Evolutionary conservation across 129 eudicot genomes (phyloP).

Genomic region (Logfia minima): DNA sequence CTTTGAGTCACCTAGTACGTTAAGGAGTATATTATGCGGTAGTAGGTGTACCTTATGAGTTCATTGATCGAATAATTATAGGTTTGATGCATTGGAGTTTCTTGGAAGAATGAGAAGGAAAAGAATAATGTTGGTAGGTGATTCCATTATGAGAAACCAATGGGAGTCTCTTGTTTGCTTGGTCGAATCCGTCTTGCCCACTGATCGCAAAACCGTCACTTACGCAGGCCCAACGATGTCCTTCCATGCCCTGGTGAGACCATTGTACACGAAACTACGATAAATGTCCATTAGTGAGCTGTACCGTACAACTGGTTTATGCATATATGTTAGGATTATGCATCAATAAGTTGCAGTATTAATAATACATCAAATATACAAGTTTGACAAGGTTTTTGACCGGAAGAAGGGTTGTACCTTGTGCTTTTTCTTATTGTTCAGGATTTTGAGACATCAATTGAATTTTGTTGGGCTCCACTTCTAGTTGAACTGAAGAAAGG

Average conservation of each 20-base stretch:
- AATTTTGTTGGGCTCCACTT: constrained; percentile 89
- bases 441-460: constrained; percentile 82
- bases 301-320: background rate
- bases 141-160: constrained; percentile 90
- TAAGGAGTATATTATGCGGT: background rate
- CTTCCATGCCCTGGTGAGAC: constrained; percentile 78
- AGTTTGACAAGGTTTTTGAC: background rate
- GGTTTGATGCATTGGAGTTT: constrained; percentile 86
- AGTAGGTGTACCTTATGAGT: background rate
- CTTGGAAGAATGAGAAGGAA: constrained; percentile 86
- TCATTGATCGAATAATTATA: constrained; percentile 22
- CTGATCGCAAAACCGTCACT: constrained; percentile 60
- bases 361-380: too few relatives aligned
- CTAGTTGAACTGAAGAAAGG: constrained; percentile 71
- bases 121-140: constrained; percentile 88
- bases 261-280: constrained; percentile 1
- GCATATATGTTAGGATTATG: background rate
- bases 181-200: constrained; percentile 73
- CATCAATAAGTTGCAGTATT: background rate
- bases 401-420: background rate
- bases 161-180: constrained; percentile 95
- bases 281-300: background rate
- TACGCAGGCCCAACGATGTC: constrained; percentile 84
- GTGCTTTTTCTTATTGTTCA: constrained; percentile 17
- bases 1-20: too few relatives aligned